A percentile compares a stretch with the other conserved stretches of the same genome.
These are phyloP conservation scores for Oenanthe javanica DNA, from an alignment of 140 eudicot genomes.

Conservation along the genomic window DNA sequence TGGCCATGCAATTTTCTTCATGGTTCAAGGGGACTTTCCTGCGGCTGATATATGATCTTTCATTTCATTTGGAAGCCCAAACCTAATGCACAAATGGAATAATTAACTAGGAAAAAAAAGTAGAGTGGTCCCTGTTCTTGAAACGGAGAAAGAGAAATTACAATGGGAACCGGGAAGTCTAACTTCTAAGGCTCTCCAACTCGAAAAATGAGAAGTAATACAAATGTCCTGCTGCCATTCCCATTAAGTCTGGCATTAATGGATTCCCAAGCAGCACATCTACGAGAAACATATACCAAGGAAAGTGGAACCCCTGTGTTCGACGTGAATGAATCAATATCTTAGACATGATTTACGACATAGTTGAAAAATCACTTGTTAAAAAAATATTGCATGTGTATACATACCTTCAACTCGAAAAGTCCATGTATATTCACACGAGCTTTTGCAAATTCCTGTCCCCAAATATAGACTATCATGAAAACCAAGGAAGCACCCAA, in stretches of 20 bases:
- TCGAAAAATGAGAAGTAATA: constrained; percentile 22
- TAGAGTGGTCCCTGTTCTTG: not conserved
- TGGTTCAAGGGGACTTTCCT: constrained; percentile 44
- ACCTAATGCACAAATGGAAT: constrained; percentile 30
- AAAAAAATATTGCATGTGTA: not conserved
- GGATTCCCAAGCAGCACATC: constrained; percentile 54
- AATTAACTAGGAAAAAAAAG: not conserved
- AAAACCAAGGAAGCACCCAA: constrained; percentile 58
- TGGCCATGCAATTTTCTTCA: constrained; percentile 61
- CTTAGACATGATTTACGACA: not conserved
- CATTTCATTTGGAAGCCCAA: constrained; percentile 99
- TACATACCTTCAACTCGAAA: constrained; percentile 45
- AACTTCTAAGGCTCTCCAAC: not conserved
- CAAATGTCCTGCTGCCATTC: constrained; percentile 66
- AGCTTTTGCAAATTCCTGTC: constrained; percentile 56
- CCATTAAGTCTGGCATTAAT: constrained; percentile 32
- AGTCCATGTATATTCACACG: constrained; percentile 47
- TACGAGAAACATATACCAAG: constrained; percentile 47
- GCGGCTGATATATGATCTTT: constrained; percentile 74
- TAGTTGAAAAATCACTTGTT: not conserved
- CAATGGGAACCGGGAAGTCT: not conserved
- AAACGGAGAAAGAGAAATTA: not conserved
- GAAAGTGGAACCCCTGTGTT: constrained; percentile 52
- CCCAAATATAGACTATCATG: constrained; percentile 66
- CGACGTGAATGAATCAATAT: not conserved